Base-by-base conservation (phyloP, 176 grass and related monocot genomes). In the Coix lacrymajobi region DNA sequence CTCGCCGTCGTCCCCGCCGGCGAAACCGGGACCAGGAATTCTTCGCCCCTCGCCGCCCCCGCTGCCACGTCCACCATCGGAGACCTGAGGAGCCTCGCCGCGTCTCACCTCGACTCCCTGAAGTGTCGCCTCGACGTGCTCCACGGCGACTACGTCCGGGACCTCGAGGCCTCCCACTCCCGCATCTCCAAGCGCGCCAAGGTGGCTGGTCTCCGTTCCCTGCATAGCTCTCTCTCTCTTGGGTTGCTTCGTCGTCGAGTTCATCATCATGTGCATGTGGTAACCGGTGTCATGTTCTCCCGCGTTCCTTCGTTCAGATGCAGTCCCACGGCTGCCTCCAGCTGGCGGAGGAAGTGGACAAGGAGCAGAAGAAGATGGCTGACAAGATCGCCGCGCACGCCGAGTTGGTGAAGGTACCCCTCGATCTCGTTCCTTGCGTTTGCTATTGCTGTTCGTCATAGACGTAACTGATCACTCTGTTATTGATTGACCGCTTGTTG, bases 111-210 rank as follows among this genome's bases (percentile, higher is more conserved):
- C 41, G 81, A 93, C 57, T 87, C 81, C 46, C 81, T 90, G 66
- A 93, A 85, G 73, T 85, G 88, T 38, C 88, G 79, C 66, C 37
- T 90, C 78, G 88, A 88, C 26, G 72, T 62, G 62, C 88, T 80
- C 85, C 88, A 90, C 73, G 75, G 72, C 14, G 78, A 85, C 39
- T 76, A 45, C 49, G 60, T 79, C 62, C 79, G 37, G 0, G 81
- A 90, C 30, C 78, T 88, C 70, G 81, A 90, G 25, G 81, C 88
- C 43, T 85, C 85, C 61, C 71, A 82, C 67, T 69, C 85, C 39
- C 85, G 91, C 81, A 71, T 93, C 78, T 87, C 87, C 85, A 93
- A 93, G 69, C 88, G 82, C 81, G 73, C 88, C 81, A 93, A 93
- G 91, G 88, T 93, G 31, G 58, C n/a, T 26, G 26, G 0, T 5